Percentiles rank a stretch among this genome's conserved stretches.
Conservation (phyloP, 306 rosid genomes). For the Lablab purpureus region DNA sequence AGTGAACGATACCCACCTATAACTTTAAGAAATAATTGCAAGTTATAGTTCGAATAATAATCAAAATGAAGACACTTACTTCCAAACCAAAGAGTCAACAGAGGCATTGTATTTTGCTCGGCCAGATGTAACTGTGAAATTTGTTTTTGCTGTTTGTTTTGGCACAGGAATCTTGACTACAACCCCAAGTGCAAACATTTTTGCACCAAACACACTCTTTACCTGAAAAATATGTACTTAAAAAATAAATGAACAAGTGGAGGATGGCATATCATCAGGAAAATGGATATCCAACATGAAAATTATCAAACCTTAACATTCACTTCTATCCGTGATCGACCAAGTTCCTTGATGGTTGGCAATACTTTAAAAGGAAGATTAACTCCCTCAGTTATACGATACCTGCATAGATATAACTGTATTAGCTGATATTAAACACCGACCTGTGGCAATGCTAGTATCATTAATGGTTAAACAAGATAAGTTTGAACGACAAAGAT, state of each 20-base stretch:
- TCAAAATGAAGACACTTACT: conserved; percentile 62
- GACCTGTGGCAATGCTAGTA: not conserved
- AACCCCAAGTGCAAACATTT: conserved; percentile 94
- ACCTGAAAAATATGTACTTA: conserved; percentile 61
- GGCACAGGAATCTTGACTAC: conserved; percentile 94
- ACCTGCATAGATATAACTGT: conserved; percentile 55
- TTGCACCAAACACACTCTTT: conserved; percentile 85
- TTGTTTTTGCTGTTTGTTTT: conserved; percentile 90
- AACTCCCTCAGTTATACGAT: conserved; percentile 93
- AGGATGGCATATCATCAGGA: not conserved
- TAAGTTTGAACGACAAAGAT: not conserved
- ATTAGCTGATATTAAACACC: not conserved
- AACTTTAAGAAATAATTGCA: conserved; percentile 14
- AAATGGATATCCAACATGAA: conserved; percentile 15
- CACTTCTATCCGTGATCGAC: conserved; percentile 92
- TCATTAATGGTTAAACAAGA: not conserved
- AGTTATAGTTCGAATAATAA: not conserved
- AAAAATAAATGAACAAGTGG: conserved; percentile 28
- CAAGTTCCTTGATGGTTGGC: conserved; percentile 90
- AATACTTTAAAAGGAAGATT: conserved; percentile 92
- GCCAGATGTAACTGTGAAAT: conserved; percentile 89
- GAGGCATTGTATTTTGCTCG: conserved; percentile 88
- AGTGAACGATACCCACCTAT: not conserved
- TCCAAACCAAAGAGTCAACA: conserved; percentile 89
- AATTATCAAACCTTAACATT: conserved; percentile 76